These are phyloP conservation scores for Fusarium albosuccineum DNA, from an alignment of 2,329 filamentous ascomycete genomes.

Conservation along the genomic window DNA sequence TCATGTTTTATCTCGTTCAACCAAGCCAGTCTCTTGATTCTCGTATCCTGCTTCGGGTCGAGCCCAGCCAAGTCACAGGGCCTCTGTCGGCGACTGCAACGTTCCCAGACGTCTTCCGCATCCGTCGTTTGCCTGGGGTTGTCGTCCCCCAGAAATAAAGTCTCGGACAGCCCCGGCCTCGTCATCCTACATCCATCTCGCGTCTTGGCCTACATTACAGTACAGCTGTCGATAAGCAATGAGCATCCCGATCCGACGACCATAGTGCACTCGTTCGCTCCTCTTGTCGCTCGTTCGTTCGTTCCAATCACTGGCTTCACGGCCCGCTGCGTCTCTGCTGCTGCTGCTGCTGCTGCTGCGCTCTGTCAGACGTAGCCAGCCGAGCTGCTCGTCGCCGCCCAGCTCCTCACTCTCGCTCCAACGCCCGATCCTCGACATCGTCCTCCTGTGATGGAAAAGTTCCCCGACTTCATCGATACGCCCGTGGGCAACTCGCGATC, in stretches of 20 bases:
- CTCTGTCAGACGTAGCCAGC: constrained; percentile 12
- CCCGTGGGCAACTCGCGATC: constrained; percentile 47
- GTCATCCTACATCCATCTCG: constrained; percentile 28
- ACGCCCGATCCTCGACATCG: background rate
- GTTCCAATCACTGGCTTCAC: constrained; percentile 3
- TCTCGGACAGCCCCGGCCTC: constrained; percentile 12
- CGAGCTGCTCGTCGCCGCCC: background rate
- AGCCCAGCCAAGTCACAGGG: background rate
- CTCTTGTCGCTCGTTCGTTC: constrained; percentile 33
- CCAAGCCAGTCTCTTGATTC: no score
- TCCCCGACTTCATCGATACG: constrained; percentile 67
- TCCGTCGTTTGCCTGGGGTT: background rate
- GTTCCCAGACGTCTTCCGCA: constrained; percentile 25
- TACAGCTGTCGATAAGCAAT: constrained; percentile 38
- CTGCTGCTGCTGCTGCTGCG: constrained; percentile 8
- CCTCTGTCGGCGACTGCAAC: constrained; percentile 9
- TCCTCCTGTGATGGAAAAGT: constrained; percentile 63
- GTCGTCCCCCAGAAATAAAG: background rate
- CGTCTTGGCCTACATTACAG: constrained; percentile 28
- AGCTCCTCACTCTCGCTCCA: constrained; percentile 1
- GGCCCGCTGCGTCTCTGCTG: background rate
- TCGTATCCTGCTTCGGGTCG: background rate
- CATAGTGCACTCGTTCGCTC: constrained; percentile 12
- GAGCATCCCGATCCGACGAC: constrained; percentile 21
- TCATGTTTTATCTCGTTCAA: background rate